phyloP scores from a whole-genome alignment of 1,284 basidiomycete genomes.

The Cryptococcus floricola region DNA sequence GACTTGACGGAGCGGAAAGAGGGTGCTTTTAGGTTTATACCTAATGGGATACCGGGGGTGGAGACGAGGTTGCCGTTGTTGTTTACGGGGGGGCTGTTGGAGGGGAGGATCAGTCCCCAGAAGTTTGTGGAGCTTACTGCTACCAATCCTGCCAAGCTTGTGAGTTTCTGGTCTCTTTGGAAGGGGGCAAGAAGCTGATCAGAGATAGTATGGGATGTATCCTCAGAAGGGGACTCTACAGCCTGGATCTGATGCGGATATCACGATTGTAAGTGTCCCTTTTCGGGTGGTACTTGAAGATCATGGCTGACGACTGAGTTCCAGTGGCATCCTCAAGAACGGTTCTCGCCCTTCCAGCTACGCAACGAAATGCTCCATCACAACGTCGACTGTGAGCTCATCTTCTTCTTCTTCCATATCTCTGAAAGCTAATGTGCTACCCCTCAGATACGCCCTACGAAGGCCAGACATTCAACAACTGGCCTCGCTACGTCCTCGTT shows the following conservation, averaged over 20 bases:
- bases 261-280: conserved; percentile 9
- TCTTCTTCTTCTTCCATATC: background rate
- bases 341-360: conserved; percentile 2
- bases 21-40: conserved; percentile 15
- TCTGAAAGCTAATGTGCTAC: background rate
- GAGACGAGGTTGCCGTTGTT: conserved; percentile 18
- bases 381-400: conserved; percentile 13
- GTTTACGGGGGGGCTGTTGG: conserved; percentile 9
- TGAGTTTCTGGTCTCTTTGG: conserved; percentile 1
- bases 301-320: background rate
- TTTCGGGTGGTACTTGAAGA: background rate
- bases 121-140: conserved; percentile 18
- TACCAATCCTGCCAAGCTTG: conserved; percentile 17
- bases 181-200: background rate
- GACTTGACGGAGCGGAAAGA: background rate
- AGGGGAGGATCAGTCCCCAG: conserved; percentile 10
- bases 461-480: conserved; percentile 16
- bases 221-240: conserved; percentile 16
- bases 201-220: conserved; percentile 14
- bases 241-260: conserved; percentile 19
- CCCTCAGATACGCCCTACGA: conserved; percentile 18
- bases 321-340: conserved; percentile 5
- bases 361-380: conserved; percentile 14
- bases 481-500: conserved; percentile 13
- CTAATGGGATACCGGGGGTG: conserved; percentile 18